These are phyloP conservation scores for Apiospora rasikravindrae DNA, from an alignment of 2,329 filamentous ascomycete species.

Conservation along the genomic window DNA sequence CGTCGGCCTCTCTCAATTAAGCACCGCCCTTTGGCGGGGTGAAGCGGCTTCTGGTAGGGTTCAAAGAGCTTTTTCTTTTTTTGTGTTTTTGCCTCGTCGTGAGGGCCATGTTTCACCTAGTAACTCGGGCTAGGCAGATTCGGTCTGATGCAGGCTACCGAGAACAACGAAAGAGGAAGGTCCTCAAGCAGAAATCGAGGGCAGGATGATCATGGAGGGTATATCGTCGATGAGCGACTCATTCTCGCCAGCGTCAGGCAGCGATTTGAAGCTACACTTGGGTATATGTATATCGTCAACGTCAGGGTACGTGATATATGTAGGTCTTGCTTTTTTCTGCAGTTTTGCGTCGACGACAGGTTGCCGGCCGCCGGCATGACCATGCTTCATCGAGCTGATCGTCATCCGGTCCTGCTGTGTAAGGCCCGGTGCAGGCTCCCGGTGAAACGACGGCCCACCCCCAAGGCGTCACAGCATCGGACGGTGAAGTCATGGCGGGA, in stretches of 20 bases:
- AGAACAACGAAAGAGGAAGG: not conserved
- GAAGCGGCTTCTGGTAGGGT: not conserved
- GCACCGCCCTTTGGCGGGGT: not conserved
- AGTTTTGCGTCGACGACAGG: not conserved
- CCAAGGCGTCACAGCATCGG: constrained; percentile 7
- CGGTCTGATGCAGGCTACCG: not conserved
- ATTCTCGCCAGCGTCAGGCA: not conserved
- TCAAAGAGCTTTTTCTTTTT: not conserved
- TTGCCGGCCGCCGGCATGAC: not conserved
- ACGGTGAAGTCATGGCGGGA: constrained; percentile 10
- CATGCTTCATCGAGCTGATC: not conserved
- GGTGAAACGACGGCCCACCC: constrained; percentile 8
- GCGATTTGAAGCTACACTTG: not conserved
- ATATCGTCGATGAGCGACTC: not conserved
- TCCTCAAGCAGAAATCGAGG: not conserved
- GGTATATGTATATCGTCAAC: not conserved
- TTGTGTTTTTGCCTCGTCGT: not conserved
- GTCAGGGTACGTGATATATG: not conserved
- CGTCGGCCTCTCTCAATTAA: not conserved
- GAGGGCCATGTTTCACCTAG: not conserved
- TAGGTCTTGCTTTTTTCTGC: not conserved
- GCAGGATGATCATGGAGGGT: no score
- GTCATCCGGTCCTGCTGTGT: constrained; percentile 4
- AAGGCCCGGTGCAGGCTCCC: not conserved
- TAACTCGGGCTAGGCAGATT: not conserved